phyloP scores from a whole-genome alignment of 371 early-diverging fungal species.

The Mucor mucedo region DNA sequence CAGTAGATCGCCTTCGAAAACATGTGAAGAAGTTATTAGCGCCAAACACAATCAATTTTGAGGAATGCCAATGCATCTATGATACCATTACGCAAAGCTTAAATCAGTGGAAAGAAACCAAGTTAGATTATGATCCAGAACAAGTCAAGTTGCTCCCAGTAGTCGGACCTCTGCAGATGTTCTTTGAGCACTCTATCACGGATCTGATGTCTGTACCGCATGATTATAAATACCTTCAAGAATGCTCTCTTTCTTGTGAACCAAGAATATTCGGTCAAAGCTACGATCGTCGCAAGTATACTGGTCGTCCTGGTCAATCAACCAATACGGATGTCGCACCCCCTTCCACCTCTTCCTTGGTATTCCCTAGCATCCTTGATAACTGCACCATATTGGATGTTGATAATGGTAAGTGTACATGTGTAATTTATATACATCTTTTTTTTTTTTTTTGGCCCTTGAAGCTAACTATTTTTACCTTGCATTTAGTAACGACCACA shows the following conservation, averaged over 20 bases:
- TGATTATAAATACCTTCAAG: constrained; percentile 51
- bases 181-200: constrained; percentile 46
- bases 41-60: constrained; percentile 44
- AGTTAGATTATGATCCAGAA: neutral
- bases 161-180: constrained; percentile 46
- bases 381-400: constrained; percentile 42
- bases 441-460: too few species aligned
- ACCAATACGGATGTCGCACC: constrained; percentile 27
- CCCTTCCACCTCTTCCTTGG: constrained; percentile 39
- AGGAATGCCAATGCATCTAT: constrained; percentile 46
- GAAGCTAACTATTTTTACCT: too few species aligned
- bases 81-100: constrained; percentile 38
- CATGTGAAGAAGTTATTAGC: constrained; percentile 25
- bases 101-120: constrained; percentile 24
- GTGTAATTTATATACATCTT: neutral
- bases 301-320: neutral
- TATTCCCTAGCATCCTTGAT: constrained; percentile 52
- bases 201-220: constrained; percentile 49
- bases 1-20: constrained; percentile 41
- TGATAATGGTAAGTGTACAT: constrained; percentile 13
- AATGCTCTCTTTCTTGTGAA: constrained; percentile 64
- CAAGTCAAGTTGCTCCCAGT: neutral
- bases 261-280: constrained; percentile 61
- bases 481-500: neutral
- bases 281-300: constrained; percentile 28